Percentiles rank a stretch among this genome's conserved stretches.
Conservation (phyloP, 176 grass and related monocot genomes). For the Chrysopogon serrulatus region DNA sequence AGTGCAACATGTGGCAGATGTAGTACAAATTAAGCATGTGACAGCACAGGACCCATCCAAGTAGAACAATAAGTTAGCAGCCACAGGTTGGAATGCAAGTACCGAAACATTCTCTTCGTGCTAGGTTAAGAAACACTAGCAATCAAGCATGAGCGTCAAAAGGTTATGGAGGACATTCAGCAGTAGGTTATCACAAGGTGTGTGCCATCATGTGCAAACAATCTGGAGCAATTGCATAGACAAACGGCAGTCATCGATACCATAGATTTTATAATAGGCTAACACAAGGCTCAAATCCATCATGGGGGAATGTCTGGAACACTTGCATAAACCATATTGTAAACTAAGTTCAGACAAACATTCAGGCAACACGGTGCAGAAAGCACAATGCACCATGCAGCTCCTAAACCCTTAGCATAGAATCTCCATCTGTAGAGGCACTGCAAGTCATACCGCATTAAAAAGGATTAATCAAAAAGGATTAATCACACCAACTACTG, state of each 20-base stretch:
- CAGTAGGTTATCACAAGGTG: background rate
- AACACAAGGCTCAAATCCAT: background rate
- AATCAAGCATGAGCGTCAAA: background rate
- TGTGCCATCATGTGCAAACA: background rate
- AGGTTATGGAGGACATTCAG: background rate
- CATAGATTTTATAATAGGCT: background rate
- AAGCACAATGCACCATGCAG: background rate
- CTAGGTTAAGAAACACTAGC: background rate
- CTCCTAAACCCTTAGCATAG: background rate
- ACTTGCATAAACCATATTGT: constrained; percentile 9
- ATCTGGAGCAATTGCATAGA: background rate
- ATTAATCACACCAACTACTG: background rate
- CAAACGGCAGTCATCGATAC: background rate
- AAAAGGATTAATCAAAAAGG: background rate
- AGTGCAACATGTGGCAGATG: background rate
- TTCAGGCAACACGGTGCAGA: background rate
- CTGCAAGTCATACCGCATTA: constrained; percentile 25
- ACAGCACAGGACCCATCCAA: background rate
- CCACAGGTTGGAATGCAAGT: constrained; percentile 5
- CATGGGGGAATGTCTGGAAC: background rate
- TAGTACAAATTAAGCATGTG: constrained; percentile 22
- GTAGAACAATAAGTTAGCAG: background rate
- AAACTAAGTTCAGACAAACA: background rate
- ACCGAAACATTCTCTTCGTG: constrained; percentile 19
- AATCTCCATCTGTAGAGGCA: background rate